Conservation (phyloP, 371 early-diverging fungal genomes). For the Chytridium lagenaria region DNA sequence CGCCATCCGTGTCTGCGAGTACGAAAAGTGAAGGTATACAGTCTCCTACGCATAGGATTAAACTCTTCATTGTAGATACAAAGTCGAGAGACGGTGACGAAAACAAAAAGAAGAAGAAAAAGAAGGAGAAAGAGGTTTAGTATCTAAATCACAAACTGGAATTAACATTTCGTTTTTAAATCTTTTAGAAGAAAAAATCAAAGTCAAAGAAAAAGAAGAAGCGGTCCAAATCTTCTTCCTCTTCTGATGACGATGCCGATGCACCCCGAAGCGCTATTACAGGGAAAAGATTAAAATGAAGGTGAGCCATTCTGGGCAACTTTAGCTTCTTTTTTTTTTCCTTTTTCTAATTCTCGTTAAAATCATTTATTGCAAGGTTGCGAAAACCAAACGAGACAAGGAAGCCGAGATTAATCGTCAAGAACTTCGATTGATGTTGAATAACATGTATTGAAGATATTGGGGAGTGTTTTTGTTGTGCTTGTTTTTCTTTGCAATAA, state of each 20-base stretch:
- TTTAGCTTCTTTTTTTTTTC: neutral
- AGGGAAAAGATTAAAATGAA: constrained; percentile 41
- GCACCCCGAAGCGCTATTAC: constrained; percentile 34
- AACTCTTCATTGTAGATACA: neutral
- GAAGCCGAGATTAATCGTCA: constrained; percentile 33
- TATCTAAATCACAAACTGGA: too few species aligned
- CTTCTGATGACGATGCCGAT: constrained; percentile 20
- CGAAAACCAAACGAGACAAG: constrained; percentile 32
- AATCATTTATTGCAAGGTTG: constrained; percentile 11
- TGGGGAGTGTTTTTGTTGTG: neutral
- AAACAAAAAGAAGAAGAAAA: constrained; percentile 30
- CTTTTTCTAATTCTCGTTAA: too few species aligned
- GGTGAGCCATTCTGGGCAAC: constrained; percentile 13
- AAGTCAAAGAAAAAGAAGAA: constrained; percentile 30
- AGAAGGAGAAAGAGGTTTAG: constrained; percentile 24
- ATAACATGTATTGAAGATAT: constrained; percentile 21
- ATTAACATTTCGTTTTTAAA: neutral
- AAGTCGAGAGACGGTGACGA: constrained; percentile 19
- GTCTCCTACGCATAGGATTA: too few species aligned
- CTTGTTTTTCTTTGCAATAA: neutral
- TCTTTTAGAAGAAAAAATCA: neutral
- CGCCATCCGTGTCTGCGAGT: too few species aligned
- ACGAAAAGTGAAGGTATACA: too few species aligned
- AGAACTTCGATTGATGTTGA: constrained; percentile 27
- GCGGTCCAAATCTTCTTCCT: constrained; percentile 7